Evolutionary conservation across 176 grass and related monocot species (phyloP).

Genomic region (Calamus simplicifolius): DNA sequence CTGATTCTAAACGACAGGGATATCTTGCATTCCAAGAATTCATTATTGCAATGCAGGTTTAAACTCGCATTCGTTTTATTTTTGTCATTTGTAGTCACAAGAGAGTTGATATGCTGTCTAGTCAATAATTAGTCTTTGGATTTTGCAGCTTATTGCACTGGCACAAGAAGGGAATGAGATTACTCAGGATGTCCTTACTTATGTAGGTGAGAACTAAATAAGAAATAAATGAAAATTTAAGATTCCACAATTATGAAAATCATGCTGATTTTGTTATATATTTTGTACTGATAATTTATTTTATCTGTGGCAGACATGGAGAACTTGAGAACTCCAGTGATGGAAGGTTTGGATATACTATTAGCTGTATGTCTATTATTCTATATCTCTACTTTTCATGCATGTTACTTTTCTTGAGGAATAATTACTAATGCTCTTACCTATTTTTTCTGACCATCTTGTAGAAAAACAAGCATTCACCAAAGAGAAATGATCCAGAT

Average conservation of each 20-base stretch:
- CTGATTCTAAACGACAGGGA: conserved; percentile 71
- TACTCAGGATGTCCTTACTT: conserved; percentile 40
- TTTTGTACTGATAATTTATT: not conserved
- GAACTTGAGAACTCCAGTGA: conserved; percentile 43
- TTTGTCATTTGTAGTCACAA: too few species aligned
- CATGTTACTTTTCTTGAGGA: too few species aligned
- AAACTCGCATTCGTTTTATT: not conserved
- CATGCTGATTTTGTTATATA: not conserved
- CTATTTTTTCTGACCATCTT: not conserved
- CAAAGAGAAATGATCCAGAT: not conserved
- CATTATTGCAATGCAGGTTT: conserved; percentile 65
- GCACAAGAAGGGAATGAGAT: conserved; percentile 63
- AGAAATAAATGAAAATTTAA: too few species aligned
- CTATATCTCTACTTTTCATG: too few species aligned
- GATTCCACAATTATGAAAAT: not conserved
- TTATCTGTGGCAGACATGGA: conserved; percentile 39
- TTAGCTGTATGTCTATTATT: conserved; percentile 43
- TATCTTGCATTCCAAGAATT: conserved; percentile 70
- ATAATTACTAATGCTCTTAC: not conserved
- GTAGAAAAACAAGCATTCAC: conserved; percentile 2
- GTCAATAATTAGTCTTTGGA: not conserved
- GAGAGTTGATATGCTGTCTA: too few species aligned
- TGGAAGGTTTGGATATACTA: conserved; percentile 82
- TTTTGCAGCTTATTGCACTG: conserved; percentile 55
- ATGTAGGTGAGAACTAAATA: conserved; percentile 33